These are phyloP conservation scores for Iris pallida DNA, from an alignment of 116 monocot genomes.

Conservation along the genomic window DNA sequence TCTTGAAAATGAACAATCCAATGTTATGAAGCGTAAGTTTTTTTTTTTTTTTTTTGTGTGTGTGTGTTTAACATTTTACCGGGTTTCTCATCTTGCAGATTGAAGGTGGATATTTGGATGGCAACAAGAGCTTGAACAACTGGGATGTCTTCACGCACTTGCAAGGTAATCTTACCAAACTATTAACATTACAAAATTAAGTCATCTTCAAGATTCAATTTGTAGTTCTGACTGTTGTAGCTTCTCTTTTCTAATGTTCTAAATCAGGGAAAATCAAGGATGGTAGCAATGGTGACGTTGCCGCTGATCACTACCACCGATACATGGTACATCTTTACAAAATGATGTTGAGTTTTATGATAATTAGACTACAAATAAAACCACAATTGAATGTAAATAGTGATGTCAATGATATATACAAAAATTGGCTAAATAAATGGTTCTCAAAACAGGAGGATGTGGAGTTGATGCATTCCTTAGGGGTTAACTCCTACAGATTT, in stretches of 20 bases:
- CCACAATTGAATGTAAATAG: no score
- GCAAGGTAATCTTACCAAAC: slow-evolving; percentile 4
- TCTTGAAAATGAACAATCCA: no score
- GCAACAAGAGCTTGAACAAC: slow-evolving; percentile 25
- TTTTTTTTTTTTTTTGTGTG: no score
- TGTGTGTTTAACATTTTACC: no score
- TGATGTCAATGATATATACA: slow-evolving; percentile 10
- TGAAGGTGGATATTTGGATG: slow-evolving; percentile 34
- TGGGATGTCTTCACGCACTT: slow-evolving; percentile 24
- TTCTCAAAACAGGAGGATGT: slow-evolving; percentile 42
- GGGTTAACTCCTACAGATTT: slow-evolving; percentile 50
- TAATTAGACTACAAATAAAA: no score
- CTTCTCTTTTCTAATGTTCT: not conserved
- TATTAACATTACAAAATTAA: not conserved
- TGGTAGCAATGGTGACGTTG: slow-evolving; percentile 35
- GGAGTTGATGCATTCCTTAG: slow-evolving; percentile 51
- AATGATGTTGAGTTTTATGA: not conserved
- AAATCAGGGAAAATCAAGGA: slow-evolving; percentile 24
- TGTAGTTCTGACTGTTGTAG: not conserved
- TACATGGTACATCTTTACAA: slow-evolving; percentile 25
- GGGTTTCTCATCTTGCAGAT: not conserved
- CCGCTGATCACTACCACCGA: slow-evolving; percentile 43
- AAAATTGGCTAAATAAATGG: not conserved
- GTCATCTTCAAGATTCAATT: not conserved
- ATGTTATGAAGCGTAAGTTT: no score